Base-by-base conservation (phyloP, 2,329 filamentous ascomycete species). In the Tolypocladium inflatum region DNA sequence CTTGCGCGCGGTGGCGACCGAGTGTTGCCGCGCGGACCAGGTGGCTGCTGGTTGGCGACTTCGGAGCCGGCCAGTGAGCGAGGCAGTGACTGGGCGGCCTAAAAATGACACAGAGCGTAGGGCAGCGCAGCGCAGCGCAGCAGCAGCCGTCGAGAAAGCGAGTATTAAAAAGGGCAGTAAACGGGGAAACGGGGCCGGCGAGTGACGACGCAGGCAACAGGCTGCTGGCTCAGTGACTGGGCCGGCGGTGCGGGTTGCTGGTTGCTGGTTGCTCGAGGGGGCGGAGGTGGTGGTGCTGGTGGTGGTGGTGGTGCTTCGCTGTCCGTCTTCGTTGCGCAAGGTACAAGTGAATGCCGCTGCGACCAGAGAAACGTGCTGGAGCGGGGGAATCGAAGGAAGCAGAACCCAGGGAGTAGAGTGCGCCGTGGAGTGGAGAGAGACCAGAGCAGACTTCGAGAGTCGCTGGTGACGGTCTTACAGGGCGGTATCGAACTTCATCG, bases 391-490 rank as follows among this genome's bases (percentile, higher is more conserved):
- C 56, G 55, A 60, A 62, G 58, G 58, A 60, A 58, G 56, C 41
- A 56, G 57, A 61, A 59, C 58, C 59, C 59, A 63, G 62, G 61
- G 66, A 60, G 61, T 62, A 66, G 68, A 65, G 60, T 65, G 69
- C 65, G 71, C 67, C 68, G 71, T 71, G 66, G 71, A 74, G 71
- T 69, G 69, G 72, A 70, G 67, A 70, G 68, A 67, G 59, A 67
- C 72, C 71, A 67, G 67, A 80, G 79, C 79, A 80, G 79, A 82
- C 79, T 80, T 76, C 76, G 66, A 72, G 73, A 80, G 79, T 79
- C 78, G 79, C 76, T 76, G 75, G 74, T 65, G 69, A 72, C 70
- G 70, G 65, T 63, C 77, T 76, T 77, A 82, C 71, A 81, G 74
- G 74, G 72, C 73, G 68, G 67, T 77, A 71, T 76, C 77, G 76